phyloP scores from a whole-genome alignment of 2,329 filamentous ascomycete species.

The Hymenoscyphus occultus region DNA sequence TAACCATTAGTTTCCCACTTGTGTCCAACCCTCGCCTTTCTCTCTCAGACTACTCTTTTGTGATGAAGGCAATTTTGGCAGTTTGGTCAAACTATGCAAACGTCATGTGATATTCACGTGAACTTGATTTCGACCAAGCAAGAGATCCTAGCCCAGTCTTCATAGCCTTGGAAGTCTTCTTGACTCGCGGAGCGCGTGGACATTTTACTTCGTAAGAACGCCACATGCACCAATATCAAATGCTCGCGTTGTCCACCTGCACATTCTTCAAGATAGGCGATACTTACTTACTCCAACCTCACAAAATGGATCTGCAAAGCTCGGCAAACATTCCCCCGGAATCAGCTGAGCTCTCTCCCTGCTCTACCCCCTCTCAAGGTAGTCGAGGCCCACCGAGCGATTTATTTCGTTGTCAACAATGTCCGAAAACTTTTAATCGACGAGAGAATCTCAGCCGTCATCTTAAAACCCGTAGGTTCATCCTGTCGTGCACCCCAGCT shows the following conservation, averaged over 20 bases:
- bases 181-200: not conserved
- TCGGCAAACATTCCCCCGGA: not conserved
- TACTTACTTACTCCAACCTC: not conserved
- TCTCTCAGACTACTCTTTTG: no score
- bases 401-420: conserved; percentile 22
- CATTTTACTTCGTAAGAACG: not conserved
- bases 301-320: not conserved
- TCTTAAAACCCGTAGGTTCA: conserved; percentile 25
- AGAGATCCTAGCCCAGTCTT: not conserved
- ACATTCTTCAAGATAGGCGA: not conserved
- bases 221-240: not conserved
- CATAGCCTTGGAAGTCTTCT: no score
- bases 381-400: not conserved
- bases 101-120: not conserved
- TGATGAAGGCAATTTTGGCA: no score
- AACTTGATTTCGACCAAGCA: not conserved
- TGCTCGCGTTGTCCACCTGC: not conserved
- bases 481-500: not conserved
- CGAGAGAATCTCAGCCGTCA: conserved; percentile 30
- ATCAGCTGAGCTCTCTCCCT: not conserved
- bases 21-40: no score
- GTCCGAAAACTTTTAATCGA: conserved; percentile 26
- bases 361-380: conserved; percentile 1
- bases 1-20: no score
- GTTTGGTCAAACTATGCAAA: no score